Base-by-base conservation (phyloP, 2,329 filamentous ascomycete species). In the Elsinoe batatas region DNA sequence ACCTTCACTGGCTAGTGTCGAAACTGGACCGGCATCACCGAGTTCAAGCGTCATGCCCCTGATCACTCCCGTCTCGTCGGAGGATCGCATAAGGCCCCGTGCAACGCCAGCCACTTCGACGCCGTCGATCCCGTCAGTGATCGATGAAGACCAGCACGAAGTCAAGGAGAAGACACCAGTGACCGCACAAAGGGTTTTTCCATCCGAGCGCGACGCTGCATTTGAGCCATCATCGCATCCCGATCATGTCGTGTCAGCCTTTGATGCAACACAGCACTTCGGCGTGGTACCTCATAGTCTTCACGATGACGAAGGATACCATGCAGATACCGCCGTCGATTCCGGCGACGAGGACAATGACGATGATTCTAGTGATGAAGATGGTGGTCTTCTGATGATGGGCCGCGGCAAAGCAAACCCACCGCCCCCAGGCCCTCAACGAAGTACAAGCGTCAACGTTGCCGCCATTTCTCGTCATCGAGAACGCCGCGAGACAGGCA, bases 81-180 rank as follows among this genome's bases (percentile, higher is more conserved):
- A 60, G 10, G 58, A 60, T 37, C 58, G 56, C 7, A 72, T 77
- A 53, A 71, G 70, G 11, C 73, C 72, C 3, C 68, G 65, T 36
- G 22, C 53, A 10, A 74, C 76, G 58, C 76, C 75, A 20, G 74
- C 75, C 61, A 75, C 73, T 4, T 77, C 74, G 8, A 74, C 76
- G 56, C 75, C 75, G 10, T 78, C 75, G 1, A 76, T 77, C 20
- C 75, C 75, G 1, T 78, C 75, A 7, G 70, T 75, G 13, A 70
- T 42, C 22, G 33, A 22, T 13, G 38, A 55, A 13, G 40, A 46
- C 36, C 53, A 46, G 17, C 42, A 55, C 12, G 53, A 55, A 7
- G 22, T 55, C 5, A 42, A 37, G 15, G 26, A 46, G 13, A 38
- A 36, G 17, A 42, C 38, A 35, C 42, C 40, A n/a, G 38, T 44